These are phyloP conservation scores for Kazachstania psychrophila DNA, from an alignment of 805 yeast genomes.

Conservation along the genomic window DNA sequence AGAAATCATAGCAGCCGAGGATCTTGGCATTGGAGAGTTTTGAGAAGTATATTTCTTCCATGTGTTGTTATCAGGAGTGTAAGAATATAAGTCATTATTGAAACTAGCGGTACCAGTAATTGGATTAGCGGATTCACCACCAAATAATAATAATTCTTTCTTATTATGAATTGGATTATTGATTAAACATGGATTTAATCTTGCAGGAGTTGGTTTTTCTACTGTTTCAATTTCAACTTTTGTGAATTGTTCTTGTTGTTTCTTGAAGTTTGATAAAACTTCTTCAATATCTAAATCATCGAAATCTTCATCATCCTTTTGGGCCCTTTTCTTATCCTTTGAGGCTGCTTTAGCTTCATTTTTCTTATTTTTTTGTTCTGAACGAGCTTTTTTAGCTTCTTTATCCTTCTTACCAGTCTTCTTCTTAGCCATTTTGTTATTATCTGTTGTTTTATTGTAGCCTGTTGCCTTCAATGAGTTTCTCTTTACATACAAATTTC, in stretches of 20 bases:
- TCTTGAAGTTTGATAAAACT: slow-evolving; percentile 64
- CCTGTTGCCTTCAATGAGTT: too few relatives aligned
- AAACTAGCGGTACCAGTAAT: slow-evolving; percentile 48
- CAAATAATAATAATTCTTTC: slow-evolving; percentile 73
- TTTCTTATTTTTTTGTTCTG: slow-evolving; percentile 75
- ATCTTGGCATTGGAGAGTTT: slow-evolving; percentile 85
- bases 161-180: slow-evolving; percentile 68
- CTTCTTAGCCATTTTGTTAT: slow-evolving; percentile 66
- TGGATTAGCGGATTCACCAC: slow-evolving; percentile 65
- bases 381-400: slow-evolving; percentile 83
- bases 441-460: background rate
- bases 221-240: slow-evolving; percentile 55
- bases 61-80: slow-evolving; percentile 61
- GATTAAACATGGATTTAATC: slow-evolving; percentile 63
- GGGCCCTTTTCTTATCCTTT: slow-evolving; percentile 67
- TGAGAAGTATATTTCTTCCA: slow-evolving; percentile 78
- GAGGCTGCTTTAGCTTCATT: slow-evolving; percentile 61
- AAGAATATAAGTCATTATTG: slow-evolving; percentile 71
- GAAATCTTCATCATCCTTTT: slow-evolving; percentile 59
- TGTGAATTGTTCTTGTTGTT: slow-evolving; percentile 71
- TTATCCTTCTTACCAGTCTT: slow-evolving; percentile 60
- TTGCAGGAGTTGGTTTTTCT: slow-evolving; percentile 43
- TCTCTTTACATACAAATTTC: too few relatives aligned
- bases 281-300: slow-evolving; percentile 84
- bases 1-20: slow-evolving; percentile 87